Percentiles rank a stretch among this genome's conserved stretches.
Conservation (phyloP, 2,329 filamentous ascomycete species). For the Thermochaetoides dissita region DNA sequence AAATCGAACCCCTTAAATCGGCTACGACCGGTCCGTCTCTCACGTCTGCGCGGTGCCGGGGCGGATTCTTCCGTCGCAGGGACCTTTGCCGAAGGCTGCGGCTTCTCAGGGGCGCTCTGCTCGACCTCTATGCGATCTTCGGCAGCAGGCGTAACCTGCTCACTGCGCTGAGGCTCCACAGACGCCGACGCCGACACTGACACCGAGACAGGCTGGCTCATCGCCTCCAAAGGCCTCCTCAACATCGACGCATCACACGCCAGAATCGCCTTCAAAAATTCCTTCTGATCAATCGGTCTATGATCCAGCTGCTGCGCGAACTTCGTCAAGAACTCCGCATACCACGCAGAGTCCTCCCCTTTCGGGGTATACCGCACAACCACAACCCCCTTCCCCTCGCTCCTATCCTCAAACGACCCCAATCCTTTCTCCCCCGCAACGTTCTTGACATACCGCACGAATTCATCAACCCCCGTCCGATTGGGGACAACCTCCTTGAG, state of each 20-base stretch:
- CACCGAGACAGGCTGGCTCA: constrained; percentile 16
- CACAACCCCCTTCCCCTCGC: constrained; percentile 57
- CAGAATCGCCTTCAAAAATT: constrained; percentile 82
- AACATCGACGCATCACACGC: constrained; percentile 62
- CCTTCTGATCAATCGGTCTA: constrained; percentile 72
- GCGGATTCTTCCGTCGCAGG: constrained; percentile 14
- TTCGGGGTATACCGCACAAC: constrained; percentile 60
- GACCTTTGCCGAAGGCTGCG: constrained; percentile 6
- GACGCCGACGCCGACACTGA: no score
- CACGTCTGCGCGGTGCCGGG: constrained; percentile 12
- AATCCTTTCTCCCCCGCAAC: constrained; percentile 61
- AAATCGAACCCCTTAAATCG: constrained; percentile 63
- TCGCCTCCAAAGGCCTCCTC: constrained; percentile 50
- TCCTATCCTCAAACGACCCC: constrained; percentile 48
- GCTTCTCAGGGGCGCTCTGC: constrained; percentile 7
- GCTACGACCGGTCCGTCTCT: constrained; percentile 21
- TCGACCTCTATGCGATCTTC: constrained; percentile 17
- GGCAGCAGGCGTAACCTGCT: background rate
- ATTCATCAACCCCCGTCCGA: constrained; percentile 57
- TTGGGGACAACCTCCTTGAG: constrained; percentile 46
- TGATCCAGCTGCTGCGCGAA: constrained; percentile 64
- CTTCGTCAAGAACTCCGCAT: constrained; percentile 49
- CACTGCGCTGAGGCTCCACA: no score
- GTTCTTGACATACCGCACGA: constrained; percentile 62
- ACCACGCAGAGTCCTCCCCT: constrained; percentile 48